Base-by-base conservation (phyloP, 2,329 filamentous ascomycete species). In the Claviceps humidiphila region DNA sequence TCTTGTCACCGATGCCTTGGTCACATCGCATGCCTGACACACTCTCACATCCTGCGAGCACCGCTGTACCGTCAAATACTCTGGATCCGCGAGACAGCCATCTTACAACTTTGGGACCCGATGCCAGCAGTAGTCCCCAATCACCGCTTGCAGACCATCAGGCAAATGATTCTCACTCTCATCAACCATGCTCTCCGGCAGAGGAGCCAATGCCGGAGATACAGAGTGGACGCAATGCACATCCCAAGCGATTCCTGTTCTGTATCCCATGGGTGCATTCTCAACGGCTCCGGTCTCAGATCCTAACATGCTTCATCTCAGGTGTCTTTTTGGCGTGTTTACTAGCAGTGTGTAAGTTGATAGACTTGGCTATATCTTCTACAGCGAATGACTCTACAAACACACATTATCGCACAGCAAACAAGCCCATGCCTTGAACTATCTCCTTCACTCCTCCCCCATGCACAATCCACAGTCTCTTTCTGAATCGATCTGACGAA, bases 261-360 rank as follows among this genome's bases (percentile, higher is more conserved):
- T 81, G 77, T 60, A 72, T 79, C 52, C 76, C 79, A 3, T 75
- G 74, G 67, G 63, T 82, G 50, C 72, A 73, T 60, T 80, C 80
- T 43, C 66, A 67, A 47, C 72, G 70, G 50, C 70, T 80, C 54
- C 74, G 80, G 40, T 65, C 70, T 40, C 78, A 81, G 57, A 73
- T 83, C 41, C 60, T 84, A 52, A 74, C 75, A 37, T 83, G 78
- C 61, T 73, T 85, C 24, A 74, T 87, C 6, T 85, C 85, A 5
- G 85, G 83, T 1, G 55, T 77, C 5, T 78, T 87, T 52, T 65
- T 87, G 9, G 63, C 76, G 5, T 62, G 76, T 34, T 71, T 85
- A 47, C 63, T 88, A 43, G 68, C 77, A 50, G 73, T 85, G 39
- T 90, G 85, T 89, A 76, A 70, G 83, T 74, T 37, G 11, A 6